Percentiles rank a stretch among this genome's conserved stretches.
Conservation (phyloP, 192 early-diverging fungal genomes). For the Podochytrium sp. region DNA sequence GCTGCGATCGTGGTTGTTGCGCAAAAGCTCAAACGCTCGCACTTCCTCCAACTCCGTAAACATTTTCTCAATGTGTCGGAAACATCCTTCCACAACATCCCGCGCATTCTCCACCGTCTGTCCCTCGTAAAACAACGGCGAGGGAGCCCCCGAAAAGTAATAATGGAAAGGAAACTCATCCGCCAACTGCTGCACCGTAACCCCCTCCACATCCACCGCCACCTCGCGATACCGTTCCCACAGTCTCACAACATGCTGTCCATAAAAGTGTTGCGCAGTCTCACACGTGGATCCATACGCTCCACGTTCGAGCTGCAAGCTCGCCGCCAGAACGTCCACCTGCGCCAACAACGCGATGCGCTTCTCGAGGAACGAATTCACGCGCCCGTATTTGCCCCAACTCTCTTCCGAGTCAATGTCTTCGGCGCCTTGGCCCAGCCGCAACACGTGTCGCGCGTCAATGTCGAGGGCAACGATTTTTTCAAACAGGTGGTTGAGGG, state of each 20-base stretch:
- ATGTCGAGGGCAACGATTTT: constrained; percentile 93
- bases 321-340: constrained; percentile 78
- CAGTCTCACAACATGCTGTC: constrained; percentile 70
- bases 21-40: constrained; percentile 91
- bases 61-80: constrained; percentile 73
- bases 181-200: constrained; percentile 44
- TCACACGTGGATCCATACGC: constrained; percentile 93
- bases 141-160: constrained; percentile 76
- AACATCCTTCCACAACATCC: constrained; percentile 78
- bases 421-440: constrained; percentile 94
- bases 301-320: constrained; percentile 75
- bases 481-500: constrained; percentile 98
- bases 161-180: constrained; percentile 78
- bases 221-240: constrained; percentile 73
- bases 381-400: constrained; percentile 93
- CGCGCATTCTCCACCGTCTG: constrained; percentile 54
- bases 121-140: constrained; percentile 68
- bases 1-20: constrained; percentile 75
- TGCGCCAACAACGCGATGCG: constrained; percentile 73
- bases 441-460: constrained; percentile 89
- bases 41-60: constrained; percentile 91
- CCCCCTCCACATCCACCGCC: constrained; percentile 27
- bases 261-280: constrained; percentile 88
- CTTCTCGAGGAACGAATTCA: constrained; percentile 88
- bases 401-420: constrained; percentile 77